phyloP scores from a whole-genome alignment of 1,139 yeast species.

The Geotrichum klebahnii region DNA sequence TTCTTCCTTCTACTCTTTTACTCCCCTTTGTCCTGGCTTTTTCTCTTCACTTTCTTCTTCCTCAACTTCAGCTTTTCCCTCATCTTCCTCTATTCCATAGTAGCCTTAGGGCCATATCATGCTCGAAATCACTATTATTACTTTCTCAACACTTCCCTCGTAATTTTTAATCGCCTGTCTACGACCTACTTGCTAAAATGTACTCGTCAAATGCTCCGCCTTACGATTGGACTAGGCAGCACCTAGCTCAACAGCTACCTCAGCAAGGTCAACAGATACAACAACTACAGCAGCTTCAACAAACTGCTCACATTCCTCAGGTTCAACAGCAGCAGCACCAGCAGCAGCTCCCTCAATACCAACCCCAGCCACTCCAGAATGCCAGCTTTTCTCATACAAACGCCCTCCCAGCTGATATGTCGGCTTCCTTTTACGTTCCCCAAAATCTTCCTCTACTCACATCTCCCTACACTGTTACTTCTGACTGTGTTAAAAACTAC shows the following conservation, averaged over 20 bases:
- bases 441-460: too few relatives aligned
- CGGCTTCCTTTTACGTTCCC: neutral
- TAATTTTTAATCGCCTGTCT: too few relatives aligned
- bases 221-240: constrained; percentile 12
- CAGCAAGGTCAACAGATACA: constrained; percentile 12
- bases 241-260: constrained; percentile 7
- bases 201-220: constrained; percentile 10
- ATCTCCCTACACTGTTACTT: too few relatives aligned
- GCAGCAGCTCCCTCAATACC: constrained; percentile 9
- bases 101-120: neutral
- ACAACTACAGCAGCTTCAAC: constrained; percentile 14
- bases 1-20: neutral
- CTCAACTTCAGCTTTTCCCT: too few relatives aligned
- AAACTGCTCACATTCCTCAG: too few relatives aligned
- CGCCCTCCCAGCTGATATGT: neutral
- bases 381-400: neutral
- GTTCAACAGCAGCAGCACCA: constrained; percentile 12
- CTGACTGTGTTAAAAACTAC: neutral
- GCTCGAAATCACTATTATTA: too few relatives aligned
- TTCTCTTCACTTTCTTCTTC: neutral
- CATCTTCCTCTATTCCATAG: neutral
- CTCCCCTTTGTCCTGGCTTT: neutral
- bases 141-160: too few relatives aligned
- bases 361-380: constrained; percentile 4
- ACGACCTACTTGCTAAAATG: too few relatives aligned